phyloP scores from a whole-genome alignment of 2,329 filamentous ascomycete genomes.

The Alternaria sp. region DNA sequence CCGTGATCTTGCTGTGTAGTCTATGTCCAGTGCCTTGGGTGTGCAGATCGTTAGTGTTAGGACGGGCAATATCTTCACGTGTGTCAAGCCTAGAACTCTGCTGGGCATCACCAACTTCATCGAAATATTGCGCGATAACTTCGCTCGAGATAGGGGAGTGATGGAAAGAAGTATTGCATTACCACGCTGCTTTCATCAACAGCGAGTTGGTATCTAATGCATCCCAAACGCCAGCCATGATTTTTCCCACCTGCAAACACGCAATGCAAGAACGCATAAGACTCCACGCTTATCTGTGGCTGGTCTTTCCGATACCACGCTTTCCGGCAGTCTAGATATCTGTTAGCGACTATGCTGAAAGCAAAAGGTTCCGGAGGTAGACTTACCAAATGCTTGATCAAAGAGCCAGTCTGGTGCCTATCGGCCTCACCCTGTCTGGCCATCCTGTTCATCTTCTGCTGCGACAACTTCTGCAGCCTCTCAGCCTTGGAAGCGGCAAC shows the following conservation, averaged over 20 bases:
- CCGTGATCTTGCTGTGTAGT: background rate
- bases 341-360: conserved; percentile 18
- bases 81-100: background rate
- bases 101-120: background rate
- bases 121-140: background rate
- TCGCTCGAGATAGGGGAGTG: background rate
- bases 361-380: conserved; percentile 8
- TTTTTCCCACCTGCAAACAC: conserved; percentile 27
- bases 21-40: background rate
- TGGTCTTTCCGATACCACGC: conserved; percentile 89
- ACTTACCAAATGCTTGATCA: conserved; percentile 91
- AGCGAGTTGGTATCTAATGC: conserved; percentile 40
- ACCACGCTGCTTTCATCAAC: conserved; percentile 24
- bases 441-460: conserved; percentile 99
- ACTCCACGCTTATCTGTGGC: conserved; percentile 53
- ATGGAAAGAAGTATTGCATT: conserved; percentile 22
- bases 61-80: background rate
- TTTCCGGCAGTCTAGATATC: conserved; percentile 77
- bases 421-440: conserved; percentile 96
- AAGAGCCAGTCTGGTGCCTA: conserved; percentile 79
- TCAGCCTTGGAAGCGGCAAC: conserved; percentile 77
- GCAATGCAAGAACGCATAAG: conserved; percentile 17
- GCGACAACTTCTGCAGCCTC: conserved; percentile 82
- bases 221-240: conserved; percentile 39
- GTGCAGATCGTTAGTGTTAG: background rate